phyloP scores from a whole-genome alignment of 148 eudicot species.

The Fagopyrum esculentum region DNA sequence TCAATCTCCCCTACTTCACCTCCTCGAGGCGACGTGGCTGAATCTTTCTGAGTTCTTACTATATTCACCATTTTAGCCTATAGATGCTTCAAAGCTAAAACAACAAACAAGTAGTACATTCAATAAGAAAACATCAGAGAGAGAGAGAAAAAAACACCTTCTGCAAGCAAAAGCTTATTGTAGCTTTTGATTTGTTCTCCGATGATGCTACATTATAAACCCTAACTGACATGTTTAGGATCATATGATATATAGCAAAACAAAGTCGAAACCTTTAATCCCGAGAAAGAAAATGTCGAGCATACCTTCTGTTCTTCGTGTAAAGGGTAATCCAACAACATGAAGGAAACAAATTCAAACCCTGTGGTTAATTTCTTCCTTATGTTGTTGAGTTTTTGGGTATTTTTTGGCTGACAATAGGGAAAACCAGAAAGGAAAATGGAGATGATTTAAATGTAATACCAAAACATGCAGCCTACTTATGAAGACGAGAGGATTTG shows the following conservation, averaged over 20 bases:
- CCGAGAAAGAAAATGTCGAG: too few relatives aligned
- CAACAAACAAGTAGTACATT: not conserved
- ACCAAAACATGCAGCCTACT: constrained; percentile 4
- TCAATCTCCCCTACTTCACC: constrained; percentile 79
- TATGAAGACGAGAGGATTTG: constrained; percentile 8
- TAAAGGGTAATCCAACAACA: not conserved
- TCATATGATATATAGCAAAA: too few relatives aligned
- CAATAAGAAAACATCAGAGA: not conserved
- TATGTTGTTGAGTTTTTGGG: not conserved
- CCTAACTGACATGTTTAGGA: too few relatives aligned
- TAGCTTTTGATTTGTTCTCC: too few relatives aligned
- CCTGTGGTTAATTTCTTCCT: not conserved
- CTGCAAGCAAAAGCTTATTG: too few relatives aligned
- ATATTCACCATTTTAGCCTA: constrained; percentile 31
- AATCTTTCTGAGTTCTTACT: constrained; percentile 43
- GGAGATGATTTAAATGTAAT: not conserved
- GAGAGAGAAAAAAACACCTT: too few relatives aligned
- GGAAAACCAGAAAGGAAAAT: constrained; percentile 5
- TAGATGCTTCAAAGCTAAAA: not conserved
- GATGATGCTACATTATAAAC: too few relatives aligned
- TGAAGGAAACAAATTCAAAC: constrained; percentile 1
- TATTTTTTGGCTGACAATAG: not conserved
- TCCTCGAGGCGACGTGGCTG: constrained; percentile 33
- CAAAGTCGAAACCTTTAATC: too few relatives aligned
- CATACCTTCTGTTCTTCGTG: not conserved